Percentiles rank a stretch among this genome's conserved stretches.
Conservation (phyloP, 1,139 yeast genomes). For the Debaryomyces udenii region DNA sequence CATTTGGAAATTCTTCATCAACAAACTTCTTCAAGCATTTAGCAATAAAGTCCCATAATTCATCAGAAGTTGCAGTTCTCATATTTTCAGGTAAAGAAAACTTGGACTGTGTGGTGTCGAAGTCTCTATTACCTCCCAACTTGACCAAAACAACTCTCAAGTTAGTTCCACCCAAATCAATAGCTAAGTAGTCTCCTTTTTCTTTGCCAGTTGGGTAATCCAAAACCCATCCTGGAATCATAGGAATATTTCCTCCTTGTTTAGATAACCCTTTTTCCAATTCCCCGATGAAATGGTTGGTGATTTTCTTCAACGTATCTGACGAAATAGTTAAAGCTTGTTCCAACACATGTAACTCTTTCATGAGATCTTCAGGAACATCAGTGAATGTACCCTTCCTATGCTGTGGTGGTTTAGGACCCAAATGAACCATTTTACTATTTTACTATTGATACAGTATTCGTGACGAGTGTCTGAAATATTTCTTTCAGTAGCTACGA, state of each 20-base stretch:
- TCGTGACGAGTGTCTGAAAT: no score
- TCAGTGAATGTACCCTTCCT: slow-evolving; percentile 82
- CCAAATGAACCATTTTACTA: slow-evolving; percentile 71
- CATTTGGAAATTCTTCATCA: slow-evolving; percentile 65
- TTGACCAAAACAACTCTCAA: slow-evolving; percentile 85
- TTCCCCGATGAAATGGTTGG: slow-evolving; percentile 64
- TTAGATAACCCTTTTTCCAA: slow-evolving; percentile 78
- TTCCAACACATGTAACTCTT: slow-evolving; percentile 62
- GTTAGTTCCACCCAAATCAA: slow-evolving; percentile 96
- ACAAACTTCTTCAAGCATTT: slow-evolving; percentile 68
- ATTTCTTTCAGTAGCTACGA: no score
- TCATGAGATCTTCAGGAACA: slow-evolving; percentile 65
- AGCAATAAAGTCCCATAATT: slow-evolving; percentile 86
- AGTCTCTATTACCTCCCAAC: slow-evolving; percentile 75
- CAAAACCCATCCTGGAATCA: slow-evolving; percentile 97
- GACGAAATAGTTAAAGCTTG: slow-evolving; percentile 64
- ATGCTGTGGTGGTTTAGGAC: slow-evolving; percentile 81
- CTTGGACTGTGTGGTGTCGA: slow-evolving; percentile 83
- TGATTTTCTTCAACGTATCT: slow-evolving; percentile 62
- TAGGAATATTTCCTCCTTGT: slow-evolving; percentile 84
- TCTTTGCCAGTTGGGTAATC: slow-evolving; percentile 92
- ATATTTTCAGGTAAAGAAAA: slow-evolving; percentile 71
- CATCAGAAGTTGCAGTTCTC: slow-evolving; percentile 79
- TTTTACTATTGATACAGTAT: no score
- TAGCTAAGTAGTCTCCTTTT: slow-evolving; percentile 85